Evolutionary conservation across 495 filamentous ascomycete species (phyloP), one percentile per base, ranked within the genome.

Genomic region (Cairneyella variabilis): DNA sequence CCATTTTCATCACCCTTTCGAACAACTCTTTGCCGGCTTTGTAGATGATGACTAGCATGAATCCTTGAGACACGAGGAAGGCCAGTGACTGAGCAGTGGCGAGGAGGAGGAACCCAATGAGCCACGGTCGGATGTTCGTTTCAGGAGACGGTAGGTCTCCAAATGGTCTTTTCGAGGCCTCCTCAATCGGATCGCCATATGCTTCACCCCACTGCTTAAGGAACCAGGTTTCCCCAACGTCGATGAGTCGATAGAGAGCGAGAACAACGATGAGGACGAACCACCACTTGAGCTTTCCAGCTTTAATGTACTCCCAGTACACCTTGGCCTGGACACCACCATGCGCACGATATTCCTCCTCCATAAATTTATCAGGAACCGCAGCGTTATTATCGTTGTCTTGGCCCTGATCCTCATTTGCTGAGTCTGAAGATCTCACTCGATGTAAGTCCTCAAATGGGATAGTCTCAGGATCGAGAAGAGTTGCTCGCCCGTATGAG

Each of bases 181-280:
- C 20, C 34, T 51, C 26, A 48, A 43, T 27, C n/a, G 23, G 25
- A 26, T 46, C 51, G 48, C 74, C 70, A 63, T 91, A 92, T 5
- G 82, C 80, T 66, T 91, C 88, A 41, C 86, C 88, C 89, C 89
- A 95, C 58, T 79, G 76, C 59, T 95, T 92, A 39, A 95, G 77
- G 48, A 90, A 92, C 86, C 88, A 95, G 12, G 77, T 80, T 58
- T 87, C 78, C 22, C 68, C 78, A 44, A 90, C 67, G 49, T 76
- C 72, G 23, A 76, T 60, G 3, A 83, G 57, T 18, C 89, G 83
- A 58, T 79, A 85, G 0, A 84, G 40, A 17, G 76, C 62, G 21
- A 89, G 74, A 17, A 83, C 65, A 1, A 74, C 39, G 40, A 90
- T 69, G 20, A 90, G 70, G 5, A 76, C 58, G 16, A 64, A 59